Evolutionary conservation across 495 filamentous ascomycete species (phyloP).

Genomic region (Neurospora sp.): DNA sequence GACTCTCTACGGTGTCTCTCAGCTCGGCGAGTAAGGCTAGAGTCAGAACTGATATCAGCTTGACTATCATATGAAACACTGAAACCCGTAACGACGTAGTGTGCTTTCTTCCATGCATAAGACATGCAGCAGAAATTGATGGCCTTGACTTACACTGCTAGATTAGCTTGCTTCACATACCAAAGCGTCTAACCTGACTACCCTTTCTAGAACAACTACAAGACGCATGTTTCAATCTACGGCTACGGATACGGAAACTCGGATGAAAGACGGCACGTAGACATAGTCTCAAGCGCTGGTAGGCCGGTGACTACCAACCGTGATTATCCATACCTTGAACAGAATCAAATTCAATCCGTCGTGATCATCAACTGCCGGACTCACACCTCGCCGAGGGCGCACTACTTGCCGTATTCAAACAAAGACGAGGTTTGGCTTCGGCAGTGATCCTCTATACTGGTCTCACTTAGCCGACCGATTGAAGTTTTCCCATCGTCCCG

Average conservation of each 20-base stretch:
- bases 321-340: not conserved
- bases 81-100: not conserved
- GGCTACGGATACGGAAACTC: not conserved
- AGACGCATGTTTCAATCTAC: not conserved
- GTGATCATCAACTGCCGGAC: not conserved
- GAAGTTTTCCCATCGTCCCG: not conserved
- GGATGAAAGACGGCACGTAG: not conserved
- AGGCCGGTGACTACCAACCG: not conserved
- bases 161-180: not conserved
- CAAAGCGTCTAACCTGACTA: not conserved
- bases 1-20: not conserved
- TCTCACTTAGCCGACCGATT: not conserved
- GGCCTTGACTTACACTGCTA: not conserved
- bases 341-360: no score
- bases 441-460: not conserved
- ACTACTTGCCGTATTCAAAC: not conserved
- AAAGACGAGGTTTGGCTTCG: not conserved
- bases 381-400: not conserved
- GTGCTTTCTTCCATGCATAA: not conserved
- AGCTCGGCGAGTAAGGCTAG: not conserved
- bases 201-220: not conserved
- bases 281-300: not conserved
- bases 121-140: not conserved
- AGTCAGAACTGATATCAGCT: not conserved
- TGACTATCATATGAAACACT: not conserved